phyloP scores from a whole-genome alignment of 495 filamentous ascomycete genomes.

The Lichina pygmaea region DNA sequence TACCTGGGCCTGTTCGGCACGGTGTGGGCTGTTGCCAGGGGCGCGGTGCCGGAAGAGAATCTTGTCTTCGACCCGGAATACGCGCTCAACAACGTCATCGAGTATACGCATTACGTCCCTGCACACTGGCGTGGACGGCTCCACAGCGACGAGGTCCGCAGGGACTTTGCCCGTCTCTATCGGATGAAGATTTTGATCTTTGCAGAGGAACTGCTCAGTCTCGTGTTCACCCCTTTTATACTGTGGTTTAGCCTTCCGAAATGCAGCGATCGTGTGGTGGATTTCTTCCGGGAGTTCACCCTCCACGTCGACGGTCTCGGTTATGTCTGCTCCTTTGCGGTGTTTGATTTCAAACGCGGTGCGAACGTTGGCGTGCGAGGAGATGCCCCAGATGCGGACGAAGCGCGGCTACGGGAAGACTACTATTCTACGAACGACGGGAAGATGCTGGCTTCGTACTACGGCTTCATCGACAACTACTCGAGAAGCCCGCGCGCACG shows the following conservation, averaged over 20 bases:
- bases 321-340: slow-evolving; percentile 85
- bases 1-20: slow-evolving; percentile 49
- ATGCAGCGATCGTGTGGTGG: slow-evolving; percentile 76
- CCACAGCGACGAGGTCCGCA: slow-evolving; percentile 62
- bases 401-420: slow-evolving; percentile 35
- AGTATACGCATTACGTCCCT: slow-evolving; percentile 77
- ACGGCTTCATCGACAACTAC: slow-evolving; percentile 83
- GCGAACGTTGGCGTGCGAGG: slow-evolving; percentile 30
- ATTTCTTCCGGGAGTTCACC: slow-evolving; percentile 95
- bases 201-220: slow-evolving; percentile 71
- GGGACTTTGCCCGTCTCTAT: slow-evolving; percentile 70
- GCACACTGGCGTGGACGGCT: slow-evolving; percentile 66
- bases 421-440: slow-evolving; percentile 88
- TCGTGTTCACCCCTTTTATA: slow-evolving; percentile 74
- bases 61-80: slow-evolving; percentile 79
- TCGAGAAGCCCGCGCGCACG: slow-evolving; percentile 31
- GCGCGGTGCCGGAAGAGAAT: slow-evolving; percentile 62
- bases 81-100: slow-evolving; percentile 61
- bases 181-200: slow-evolving; percentile 77
- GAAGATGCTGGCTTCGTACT: slow-evolving; percentile 90
- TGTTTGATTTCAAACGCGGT: slow-evolving; percentile 90
- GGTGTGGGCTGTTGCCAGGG: slow-evolving; percentile 55
- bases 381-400: background rate
- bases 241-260: slow-evolving; percentile 69
- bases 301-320: slow-evolving; percentile 91